Base-by-base conservation (phyloP, 768 basidiomycete genomes). In the Strobilomyces confusus region DNA sequence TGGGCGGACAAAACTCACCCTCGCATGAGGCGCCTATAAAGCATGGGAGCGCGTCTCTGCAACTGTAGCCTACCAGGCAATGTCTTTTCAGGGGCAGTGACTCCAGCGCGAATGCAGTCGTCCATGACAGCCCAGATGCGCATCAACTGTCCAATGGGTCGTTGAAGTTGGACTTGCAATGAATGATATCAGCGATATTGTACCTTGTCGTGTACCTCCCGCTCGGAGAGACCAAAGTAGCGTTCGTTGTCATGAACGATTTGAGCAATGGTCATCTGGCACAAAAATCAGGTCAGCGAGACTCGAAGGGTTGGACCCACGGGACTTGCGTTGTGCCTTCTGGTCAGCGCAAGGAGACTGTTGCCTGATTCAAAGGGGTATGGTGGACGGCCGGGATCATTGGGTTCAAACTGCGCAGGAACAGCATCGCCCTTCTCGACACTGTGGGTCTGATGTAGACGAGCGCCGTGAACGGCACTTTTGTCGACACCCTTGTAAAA, bases 401-500 rank as follows among this genome's bases (percentile, higher is more conserved):
- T 47, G 12, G 47, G 17, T 51, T 56, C 50, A 9, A 54, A 42
- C 14, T 53, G 56, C 5, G 47, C 48, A 51, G 63, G 52, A 26
- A 44, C 36, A 11, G 38, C 20, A 20, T 65, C 57, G 13, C 56
- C 58, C 23, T 63, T 52, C 17, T 77, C 74, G 8, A 75, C 57
- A 22, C 71, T 75, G 60, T 82, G 80, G 13, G 72, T 75, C 59
- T 89, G 87, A 60, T 89, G 82, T 41, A 91, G 73, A 34, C 95
- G 80, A 32, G 92, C 86, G 15, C 82, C 83, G 54, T 92, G 89
- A 5, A 94, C 93, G 11, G 73, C 76, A 49, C 76, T 75, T 71
- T 95, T 93, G 69, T 94, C 83, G 25, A 95, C 89, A 17, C 89
- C 84, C 69, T 92, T 92, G 77, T 97, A 98, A 68, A 91, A 98